These are phyloP conservation scores for Hypericum androsaemum DNA, from an alignment of 345 rosid species.

Conservation along the genomic window DNA sequence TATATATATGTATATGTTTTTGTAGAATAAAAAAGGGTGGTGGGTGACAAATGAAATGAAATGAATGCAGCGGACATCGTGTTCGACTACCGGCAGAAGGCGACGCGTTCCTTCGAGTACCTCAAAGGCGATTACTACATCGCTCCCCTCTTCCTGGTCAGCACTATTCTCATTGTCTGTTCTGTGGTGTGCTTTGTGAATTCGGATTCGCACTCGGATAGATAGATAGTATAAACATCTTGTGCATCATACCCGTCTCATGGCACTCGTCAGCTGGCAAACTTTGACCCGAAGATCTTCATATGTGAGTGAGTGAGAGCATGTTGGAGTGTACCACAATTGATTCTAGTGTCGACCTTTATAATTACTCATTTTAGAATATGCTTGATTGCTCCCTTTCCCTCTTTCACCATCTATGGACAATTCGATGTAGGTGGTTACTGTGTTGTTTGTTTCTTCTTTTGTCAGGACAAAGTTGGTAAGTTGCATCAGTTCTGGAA, in stretches of 20 bases:
- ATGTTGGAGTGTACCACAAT: too few relatives aligned
- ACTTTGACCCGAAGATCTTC: too few relatives aligned
- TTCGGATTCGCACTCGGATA: too few relatives aligned
- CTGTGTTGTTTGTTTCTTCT: slow-evolving; percentile 13
- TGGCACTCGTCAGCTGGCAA: too few relatives aligned
- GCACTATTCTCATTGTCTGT: background rate
- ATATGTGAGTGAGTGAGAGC: too few relatives aligned
- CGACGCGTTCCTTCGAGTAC: slow-evolving; percentile 81
- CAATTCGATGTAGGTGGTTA: slow-evolving; percentile 5
- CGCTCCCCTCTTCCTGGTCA: slow-evolving; percentile 74
- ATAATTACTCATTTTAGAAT: too few relatives aligned
- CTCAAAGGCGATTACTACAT: slow-evolving; percentile 91
- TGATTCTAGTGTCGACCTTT: too few relatives aligned
- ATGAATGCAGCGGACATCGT: slow-evolving; percentile 66
- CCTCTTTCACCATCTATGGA: background rate
- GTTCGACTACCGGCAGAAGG: slow-evolving; percentile 91
- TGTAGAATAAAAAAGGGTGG: too few relatives aligned
- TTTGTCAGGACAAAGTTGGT: slow-evolving; percentile 93
- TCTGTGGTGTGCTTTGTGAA: background rate
- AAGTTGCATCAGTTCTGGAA: slow-evolving; percentile 35
- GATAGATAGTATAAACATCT: too few relatives aligned
- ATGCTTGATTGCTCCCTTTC: background rate
- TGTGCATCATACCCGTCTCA: too few relatives aligned
- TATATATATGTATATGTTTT: too few relatives aligned
- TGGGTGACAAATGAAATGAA: background rate